Evolutionary conservation across 2,329 filamentous ascomycete genomes (phyloP).

Genomic region (Epichloe sibirici): DNA sequence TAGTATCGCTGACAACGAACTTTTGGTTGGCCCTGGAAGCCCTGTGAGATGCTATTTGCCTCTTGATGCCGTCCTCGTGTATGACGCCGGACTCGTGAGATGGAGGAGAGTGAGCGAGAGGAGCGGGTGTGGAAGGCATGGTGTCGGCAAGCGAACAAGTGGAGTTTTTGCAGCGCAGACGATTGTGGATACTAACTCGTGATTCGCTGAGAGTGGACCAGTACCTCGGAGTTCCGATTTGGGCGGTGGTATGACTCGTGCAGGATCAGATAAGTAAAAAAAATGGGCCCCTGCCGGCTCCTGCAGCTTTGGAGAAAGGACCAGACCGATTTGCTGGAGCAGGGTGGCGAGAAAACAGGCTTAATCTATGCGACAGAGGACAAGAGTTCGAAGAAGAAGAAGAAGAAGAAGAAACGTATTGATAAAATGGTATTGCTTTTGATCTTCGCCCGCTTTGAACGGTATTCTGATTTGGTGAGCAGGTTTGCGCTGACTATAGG

Average conservation of each 20-base stretch:
- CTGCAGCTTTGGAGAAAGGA: neutral
- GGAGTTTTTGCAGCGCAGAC: constrained; percentile 7
- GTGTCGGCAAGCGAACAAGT: constrained; percentile 7
- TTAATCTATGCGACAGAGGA: no score
- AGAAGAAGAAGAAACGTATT: neutral
- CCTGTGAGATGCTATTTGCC: constrained; percentile 1
- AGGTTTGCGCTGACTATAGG: constrained; percentile 1
- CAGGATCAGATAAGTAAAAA: constrained; percentile 7
- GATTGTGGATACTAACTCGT: neutral
- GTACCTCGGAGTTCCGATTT: constrained; percentile 18
- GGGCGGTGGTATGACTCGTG: constrained; percentile 1
- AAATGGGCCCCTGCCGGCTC: neutral
- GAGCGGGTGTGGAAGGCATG: constrained; percentile 13
- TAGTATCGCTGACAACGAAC: constrained; percentile 9
- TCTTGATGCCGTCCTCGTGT: neutral
- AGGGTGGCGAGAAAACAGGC: neutral
- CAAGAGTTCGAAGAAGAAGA: no score
- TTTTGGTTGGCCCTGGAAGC: neutral
- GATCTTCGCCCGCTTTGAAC: neutral
- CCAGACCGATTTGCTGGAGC: neutral
- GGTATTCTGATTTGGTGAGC: neutral
- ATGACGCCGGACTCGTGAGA: neutral
- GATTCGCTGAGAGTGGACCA: constrained; percentile 6
- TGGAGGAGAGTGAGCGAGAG: constrained; percentile 12
- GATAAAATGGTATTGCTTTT: neutral